Percentiles rank a stretch among this genome's conserved stretches.
Evolutionary conservation across 192 early-diverging fungal genomes (phyloP).

Genomic region (Cetraspora pellucida): DNA sequence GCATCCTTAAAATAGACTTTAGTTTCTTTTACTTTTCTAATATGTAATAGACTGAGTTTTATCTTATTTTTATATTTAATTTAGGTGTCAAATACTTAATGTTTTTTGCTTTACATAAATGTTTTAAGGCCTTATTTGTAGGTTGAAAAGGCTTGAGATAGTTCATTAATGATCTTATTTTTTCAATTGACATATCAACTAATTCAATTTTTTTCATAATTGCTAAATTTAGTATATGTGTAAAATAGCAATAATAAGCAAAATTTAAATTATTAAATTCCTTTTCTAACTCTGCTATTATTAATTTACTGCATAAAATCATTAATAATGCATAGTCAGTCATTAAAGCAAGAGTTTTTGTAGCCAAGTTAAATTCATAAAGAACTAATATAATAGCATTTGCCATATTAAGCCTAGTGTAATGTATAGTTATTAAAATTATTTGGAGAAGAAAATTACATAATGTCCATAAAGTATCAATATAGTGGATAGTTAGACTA

Average conservation of each 20-base stretch:
- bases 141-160: not conserved
- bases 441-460: too few relatives aligned
- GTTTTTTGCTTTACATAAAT: not conserved
- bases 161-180: not conserved
- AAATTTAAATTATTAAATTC: not conserved
- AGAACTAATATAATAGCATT: not conserved
- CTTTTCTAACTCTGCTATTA: not conserved
- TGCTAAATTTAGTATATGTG: slow-evolving; percentile 16
- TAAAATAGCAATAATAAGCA: not conserved
- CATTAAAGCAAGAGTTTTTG: not conserved
- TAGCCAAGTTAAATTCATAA: not conserved
- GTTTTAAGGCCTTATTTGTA: not conserved
- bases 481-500: too few relatives aligned
- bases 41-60: not conserved
- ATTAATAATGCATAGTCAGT: not conserved
- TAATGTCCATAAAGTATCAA: too few relatives aligned
- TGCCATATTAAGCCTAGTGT: too few relatives aligned
- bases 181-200: not conserved
- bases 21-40: not conserved
- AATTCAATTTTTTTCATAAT: not conserved
- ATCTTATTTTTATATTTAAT: not conserved
- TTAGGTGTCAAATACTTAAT: not conserved
- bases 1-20: not conserved
- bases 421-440: too few relatives aligned
- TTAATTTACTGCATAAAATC: not conserved